phyloP scores from a whole-genome alignment of 371 early-diverging fungal species.

The Mortierella sp. region DNA sequence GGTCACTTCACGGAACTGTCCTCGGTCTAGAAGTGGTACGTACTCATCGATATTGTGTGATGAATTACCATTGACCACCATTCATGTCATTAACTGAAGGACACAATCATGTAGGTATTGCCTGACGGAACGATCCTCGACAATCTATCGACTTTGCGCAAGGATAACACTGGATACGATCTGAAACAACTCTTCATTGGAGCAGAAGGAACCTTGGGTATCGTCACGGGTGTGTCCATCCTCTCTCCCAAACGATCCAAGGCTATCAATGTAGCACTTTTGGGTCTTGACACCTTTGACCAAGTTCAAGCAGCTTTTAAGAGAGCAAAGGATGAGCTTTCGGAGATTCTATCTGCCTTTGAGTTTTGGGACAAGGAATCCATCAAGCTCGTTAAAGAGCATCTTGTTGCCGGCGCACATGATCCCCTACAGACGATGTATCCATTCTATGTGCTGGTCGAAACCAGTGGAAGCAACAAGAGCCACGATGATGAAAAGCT shows the following conservation, averaged over 20 bases:
- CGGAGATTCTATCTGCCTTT: constrained; percentile 95
- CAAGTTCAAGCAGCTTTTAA: constrained; percentile 84
- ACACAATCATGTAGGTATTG: constrained; percentile 68
- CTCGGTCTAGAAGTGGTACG: constrained; percentile 84
- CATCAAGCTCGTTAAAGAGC: constrained; percentile 75
- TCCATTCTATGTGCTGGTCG: constrained; percentile 94
- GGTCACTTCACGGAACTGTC: constrained; percentile 91
- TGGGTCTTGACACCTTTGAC: constrained; percentile 80
- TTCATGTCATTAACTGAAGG: too few relatives aligned
- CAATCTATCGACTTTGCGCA: constrained; percentile 80
- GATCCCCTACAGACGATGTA: constrained; percentile 71
- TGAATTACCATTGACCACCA: neutral
- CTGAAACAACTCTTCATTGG: constrained; percentile 97
- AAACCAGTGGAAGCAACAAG: constrained; percentile 92
- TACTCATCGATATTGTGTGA: neutral
- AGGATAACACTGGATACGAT: constrained; percentile 93
- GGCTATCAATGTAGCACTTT: constrained; percentile 81
- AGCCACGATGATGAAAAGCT: constrained; percentile 94
- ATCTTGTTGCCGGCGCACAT: constrained; percentile 64
- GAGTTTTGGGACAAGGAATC: constrained; percentile 93
- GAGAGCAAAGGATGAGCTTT: constrained; percentile 80
- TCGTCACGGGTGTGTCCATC: constrained; percentile 91
- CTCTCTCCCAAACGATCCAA: constrained; percentile 74
- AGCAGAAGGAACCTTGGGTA: constrained; percentile 94
- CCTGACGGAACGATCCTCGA: constrained; percentile 92